Conservation (phyloP, 2,329 filamentous ascomycete species). For the Claviceps fusiformis region DNA sequence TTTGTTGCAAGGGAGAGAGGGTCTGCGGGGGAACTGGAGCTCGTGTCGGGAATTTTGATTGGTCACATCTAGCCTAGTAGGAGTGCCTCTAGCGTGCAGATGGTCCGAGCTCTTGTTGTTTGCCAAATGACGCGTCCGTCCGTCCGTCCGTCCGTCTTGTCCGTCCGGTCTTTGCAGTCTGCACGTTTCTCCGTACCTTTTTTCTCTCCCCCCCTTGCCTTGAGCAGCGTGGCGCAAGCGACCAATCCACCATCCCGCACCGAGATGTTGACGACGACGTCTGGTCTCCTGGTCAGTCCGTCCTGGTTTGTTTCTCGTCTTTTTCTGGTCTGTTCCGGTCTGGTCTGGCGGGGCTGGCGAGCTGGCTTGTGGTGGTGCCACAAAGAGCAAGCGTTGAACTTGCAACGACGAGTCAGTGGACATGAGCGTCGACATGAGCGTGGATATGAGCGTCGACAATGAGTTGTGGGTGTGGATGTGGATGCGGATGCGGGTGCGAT, state of each 20-base stretch:
- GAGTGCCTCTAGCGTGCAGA: neutral
- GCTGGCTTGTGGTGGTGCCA: conserved; percentile 3
- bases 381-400: neutral
- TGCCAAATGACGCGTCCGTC: neutral
- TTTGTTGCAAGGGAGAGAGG: neutral
- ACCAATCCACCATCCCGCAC: neutral
- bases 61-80: neutral
- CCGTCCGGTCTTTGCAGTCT: neutral
- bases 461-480: neutral
- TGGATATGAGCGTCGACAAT: too few relatives aligned
- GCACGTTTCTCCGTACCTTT: neutral
- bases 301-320: too few relatives aligned
- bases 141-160: too few relatives aligned
- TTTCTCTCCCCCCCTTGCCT: neutral
- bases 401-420: neutral
- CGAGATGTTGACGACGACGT: neutral
- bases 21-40: neutral
- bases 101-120: neutral
- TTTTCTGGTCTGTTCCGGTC: too few relatives aligned
- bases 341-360: too few relatives aligned
- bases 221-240: neutral
- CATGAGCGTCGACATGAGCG: too few relatives aligned
- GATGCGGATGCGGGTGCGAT: neutral
- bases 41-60: neutral
- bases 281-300: neutral